phyloP scores from a whole-genome alignment of 2,329 filamentous ascomycete genomes.

The Fusarium xylarioides region DNA sequence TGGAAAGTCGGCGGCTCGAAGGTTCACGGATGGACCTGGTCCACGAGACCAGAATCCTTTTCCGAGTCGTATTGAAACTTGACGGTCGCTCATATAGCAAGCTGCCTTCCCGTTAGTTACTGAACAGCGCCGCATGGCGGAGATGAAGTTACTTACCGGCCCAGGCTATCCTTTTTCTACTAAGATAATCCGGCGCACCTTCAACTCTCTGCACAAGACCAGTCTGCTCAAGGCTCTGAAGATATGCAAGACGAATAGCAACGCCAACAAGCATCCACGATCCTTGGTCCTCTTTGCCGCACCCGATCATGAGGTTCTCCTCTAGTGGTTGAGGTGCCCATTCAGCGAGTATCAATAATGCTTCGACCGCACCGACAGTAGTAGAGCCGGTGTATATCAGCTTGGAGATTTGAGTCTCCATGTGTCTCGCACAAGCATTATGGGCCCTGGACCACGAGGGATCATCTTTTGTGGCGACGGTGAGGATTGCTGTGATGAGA shows the following conservation, averaged over 20 bases:
- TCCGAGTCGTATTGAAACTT: slow-evolving; percentile 76
- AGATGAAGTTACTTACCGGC: slow-evolving; percentile 53
- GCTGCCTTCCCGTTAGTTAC: slow-evolving; percentile 41
- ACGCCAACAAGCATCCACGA: slow-evolving; percentile 82
- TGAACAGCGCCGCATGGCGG: accelerated
- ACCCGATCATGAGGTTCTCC: slow-evolving; percentile 69
- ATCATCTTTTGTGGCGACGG: slow-evolving; percentile 77
- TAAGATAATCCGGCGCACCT: slow-evolving; percentile 66
- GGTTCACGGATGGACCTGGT: slow-evolving; percentile 71
- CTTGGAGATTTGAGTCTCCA: slow-evolving; percentile 73
- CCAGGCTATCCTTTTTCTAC: slow-evolving; percentile 74
- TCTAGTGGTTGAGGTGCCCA: slow-evolving; percentile 75
- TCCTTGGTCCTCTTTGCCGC: slow-evolving; percentile 77
- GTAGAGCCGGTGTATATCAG: slow-evolving; percentile 73
- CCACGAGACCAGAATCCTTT: slow-evolving; percentile 79
- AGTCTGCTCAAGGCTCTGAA: slow-evolving; percentile 74
- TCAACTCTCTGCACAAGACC: slow-evolving; percentile 69
- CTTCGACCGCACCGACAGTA: slow-evolving; percentile 76
- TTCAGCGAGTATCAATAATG: slow-evolving; percentile 74
- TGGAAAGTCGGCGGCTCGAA: slow-evolving; percentile 73
- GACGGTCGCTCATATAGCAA: slow-evolving; percentile 72
- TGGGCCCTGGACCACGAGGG: slow-evolving; percentile 70
- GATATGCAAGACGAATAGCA: slow-evolving; percentile 74
- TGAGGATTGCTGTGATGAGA: slow-evolving; percentile 74
- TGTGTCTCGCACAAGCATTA: slow-evolving; percentile 72